Evolutionary conservation across 306 rosid species (phyloP), one percentile per base, ranked within the genome.

Genomic region (Cicer chorassanicum): DNA sequence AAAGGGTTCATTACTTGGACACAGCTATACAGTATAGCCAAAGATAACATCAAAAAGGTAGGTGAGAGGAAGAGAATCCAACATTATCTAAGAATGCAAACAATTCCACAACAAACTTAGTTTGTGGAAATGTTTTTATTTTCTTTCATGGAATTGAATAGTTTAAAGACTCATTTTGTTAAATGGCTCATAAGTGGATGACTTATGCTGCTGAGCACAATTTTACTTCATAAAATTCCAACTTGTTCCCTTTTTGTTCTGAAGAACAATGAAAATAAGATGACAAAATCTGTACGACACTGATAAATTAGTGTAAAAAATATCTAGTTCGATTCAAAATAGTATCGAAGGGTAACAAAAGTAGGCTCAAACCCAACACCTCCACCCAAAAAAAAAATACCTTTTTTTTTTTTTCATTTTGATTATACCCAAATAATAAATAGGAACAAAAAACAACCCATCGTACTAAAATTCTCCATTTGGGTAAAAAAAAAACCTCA

Each of bases 61-160:
- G 45, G 69, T 14, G 14, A 66, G 67, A 59, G 45, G 69, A 15
- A 34, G 40, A 36, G 16, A 21, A 44, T 63, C 53, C 41, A 44
- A 65, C 73, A 54, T 41, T 39, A 72, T 44, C 70, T 48, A 54
- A 75, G 57, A 80, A 60, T 70, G 70, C 72, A 41, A n/a, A 74
- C 9, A 53, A 61, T 18, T 70, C 42, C 15, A 38, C 59, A 69
- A 49, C 61, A 69, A 68, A 68, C 21, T 80, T 43, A 1, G 70
- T 49, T 42, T 6, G 34, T 10, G 15, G 8, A 12, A 59, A 36
- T 43, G 6, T 21, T 42, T 69, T 39, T 1, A 38, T 18, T 42
- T 57, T 13, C 54, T 6, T 42, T 10, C 3, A 61, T 21, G 12
- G 39, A 74, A 49, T 49, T 60, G 50, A 78, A 73, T 34, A 67